phyloP scores from a whole-genome alignment of 2,329 filamentous ascomycete genomes.

The Aspergillus costaricaensis region DNA sequence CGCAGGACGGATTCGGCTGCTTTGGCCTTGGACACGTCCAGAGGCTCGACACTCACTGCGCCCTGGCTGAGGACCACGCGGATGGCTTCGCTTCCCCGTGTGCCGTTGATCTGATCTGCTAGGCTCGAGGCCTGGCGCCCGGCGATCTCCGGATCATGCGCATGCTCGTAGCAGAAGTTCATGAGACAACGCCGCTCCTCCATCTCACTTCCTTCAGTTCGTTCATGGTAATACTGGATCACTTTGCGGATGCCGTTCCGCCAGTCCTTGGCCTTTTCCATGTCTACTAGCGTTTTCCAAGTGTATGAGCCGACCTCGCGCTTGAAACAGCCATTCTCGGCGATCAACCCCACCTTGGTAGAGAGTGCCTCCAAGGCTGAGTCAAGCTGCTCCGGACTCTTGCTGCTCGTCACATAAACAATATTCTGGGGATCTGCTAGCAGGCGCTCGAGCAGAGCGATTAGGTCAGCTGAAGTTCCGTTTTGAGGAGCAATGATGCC shows the following conservation, averaged over 20 bases:
- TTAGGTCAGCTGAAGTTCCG: constrained; percentile 71
- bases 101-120: constrained; percentile 90
- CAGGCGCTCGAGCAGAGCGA: constrained; percentile 76
- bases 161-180: constrained; percentile 81
- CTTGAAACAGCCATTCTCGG: constrained; percentile 90
- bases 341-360: constrained; percentile 76
- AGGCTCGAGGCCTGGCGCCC: constrained; percentile 83
- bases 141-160: constrained; percentile 73
- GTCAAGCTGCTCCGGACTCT: constrained; percentile 81
- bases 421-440: constrained; percentile 75
- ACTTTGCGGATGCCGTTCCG: constrained; percentile 79
- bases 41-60: constrained; percentile 78
- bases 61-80: constrained; percentile 80
- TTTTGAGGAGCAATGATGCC: constrained; percentile 77
- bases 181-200: constrained; percentile 85
- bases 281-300: constrained; percentile 77
- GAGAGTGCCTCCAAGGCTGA: constrained; percentile 70
- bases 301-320: constrained; percentile 64
- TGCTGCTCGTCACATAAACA: constrained; percentile 88
- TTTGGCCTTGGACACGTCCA: constrained; percentile 81
- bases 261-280: constrained; percentile 70
- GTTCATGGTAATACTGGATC: constrained; percentile 83
- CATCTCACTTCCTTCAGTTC: constrained; percentile 80
- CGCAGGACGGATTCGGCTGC: constrained; percentile 73
- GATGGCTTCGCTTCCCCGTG: constrained; percentile 77